Evolutionary conservation across 305 asterid genomes (phyloP).

Genomic region (Salvia sclarea): DNA sequence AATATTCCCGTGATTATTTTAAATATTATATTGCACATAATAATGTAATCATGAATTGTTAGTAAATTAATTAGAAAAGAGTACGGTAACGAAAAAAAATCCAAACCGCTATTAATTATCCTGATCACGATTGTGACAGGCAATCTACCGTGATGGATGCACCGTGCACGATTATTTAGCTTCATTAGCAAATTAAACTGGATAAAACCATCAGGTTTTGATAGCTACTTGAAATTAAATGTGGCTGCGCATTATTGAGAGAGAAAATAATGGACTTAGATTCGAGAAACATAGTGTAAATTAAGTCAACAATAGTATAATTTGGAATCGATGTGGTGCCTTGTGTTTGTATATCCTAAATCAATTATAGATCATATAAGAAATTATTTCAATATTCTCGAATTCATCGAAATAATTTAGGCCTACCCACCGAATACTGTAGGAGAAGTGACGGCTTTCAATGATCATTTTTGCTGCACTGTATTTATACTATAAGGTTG

Average conservation of each 20-base stretch:
- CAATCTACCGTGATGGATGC: conserved; percentile 9
- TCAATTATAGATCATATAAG: conserved; percentile 22
- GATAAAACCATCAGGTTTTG: conserved; percentile 9
- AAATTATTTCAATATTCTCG: conserved; percentile 11
- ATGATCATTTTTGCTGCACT: neutral
- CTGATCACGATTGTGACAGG: neutral
- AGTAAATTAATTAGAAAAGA: too few relatives aligned
- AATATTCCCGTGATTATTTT: too few relatives aligned
- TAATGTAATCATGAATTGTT: too few relatives aligned
- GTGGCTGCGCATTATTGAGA: neutral
- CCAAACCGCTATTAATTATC: neutral
- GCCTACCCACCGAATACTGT: conserved; percentile 16
- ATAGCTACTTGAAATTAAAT: neutral
- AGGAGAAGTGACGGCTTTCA: conserved; percentile 3
- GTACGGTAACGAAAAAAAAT: neutral
- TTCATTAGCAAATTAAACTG: neutral
- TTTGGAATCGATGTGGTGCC: conserved; percentile 26
- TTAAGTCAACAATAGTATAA: conserved; percentile 27
- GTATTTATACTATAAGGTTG: too few relatives aligned
- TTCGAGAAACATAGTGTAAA: conserved; percentile 7
- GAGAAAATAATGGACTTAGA: neutral
- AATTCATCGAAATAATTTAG: neutral
- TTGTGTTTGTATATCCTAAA: conserved; percentile 10
- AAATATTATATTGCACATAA: too few relatives aligned
- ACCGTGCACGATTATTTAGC: neutral